phyloP scores from a whole-genome alignment of 176 grass and related monocot genomes.

The Carex pumila region DNA sequence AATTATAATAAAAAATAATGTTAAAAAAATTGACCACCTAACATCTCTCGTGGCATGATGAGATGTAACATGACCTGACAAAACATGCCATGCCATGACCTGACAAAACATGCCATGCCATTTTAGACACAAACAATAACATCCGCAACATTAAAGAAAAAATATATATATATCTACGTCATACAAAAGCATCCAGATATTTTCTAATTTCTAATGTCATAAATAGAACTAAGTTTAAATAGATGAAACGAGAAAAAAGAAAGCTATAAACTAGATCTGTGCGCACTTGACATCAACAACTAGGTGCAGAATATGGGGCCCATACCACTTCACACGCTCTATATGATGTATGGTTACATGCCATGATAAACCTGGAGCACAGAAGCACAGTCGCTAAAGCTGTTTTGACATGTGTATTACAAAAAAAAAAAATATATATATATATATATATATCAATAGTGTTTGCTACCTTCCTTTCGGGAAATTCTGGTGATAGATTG shows the following conservation, averaged over 20 bases:
- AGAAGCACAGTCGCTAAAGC: conserved; percentile 11
- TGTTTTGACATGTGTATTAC: not conserved
- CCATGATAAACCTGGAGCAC: conserved; percentile 51
- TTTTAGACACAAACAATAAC: not conserved
- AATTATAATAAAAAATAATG: too few relatives aligned
- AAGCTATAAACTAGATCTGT: not conserved
- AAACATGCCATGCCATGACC: too few relatives aligned
- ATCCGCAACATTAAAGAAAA: not conserved
- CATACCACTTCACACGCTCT: conserved; percentile 89
- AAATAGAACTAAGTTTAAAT: not conserved
- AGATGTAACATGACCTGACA: too few relatives aligned
- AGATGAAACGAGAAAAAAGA: not conserved
- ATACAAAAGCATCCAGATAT: not conserved
- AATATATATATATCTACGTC: not conserved
- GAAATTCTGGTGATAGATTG: conserved; percentile 56
- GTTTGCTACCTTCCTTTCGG: conserved; percentile 36
- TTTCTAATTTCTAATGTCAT: not conserved
- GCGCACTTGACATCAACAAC: conserved; percentile 71
- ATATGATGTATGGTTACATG: conserved; percentile 46
- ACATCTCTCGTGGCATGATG: too few relatives aligned
- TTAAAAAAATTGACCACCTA: too few relatives aligned
- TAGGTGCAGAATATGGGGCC: conserved; percentile 72
- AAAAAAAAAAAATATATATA: not conserved
- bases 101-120: too few relatives aligned
- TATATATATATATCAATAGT: too few relatives aligned